A percentile compares a stretch with the other conserved stretches of the same genome.
Conservation (phyloP, 352 stramenopile species). For the Globisporangium camurandrum region DNA sequence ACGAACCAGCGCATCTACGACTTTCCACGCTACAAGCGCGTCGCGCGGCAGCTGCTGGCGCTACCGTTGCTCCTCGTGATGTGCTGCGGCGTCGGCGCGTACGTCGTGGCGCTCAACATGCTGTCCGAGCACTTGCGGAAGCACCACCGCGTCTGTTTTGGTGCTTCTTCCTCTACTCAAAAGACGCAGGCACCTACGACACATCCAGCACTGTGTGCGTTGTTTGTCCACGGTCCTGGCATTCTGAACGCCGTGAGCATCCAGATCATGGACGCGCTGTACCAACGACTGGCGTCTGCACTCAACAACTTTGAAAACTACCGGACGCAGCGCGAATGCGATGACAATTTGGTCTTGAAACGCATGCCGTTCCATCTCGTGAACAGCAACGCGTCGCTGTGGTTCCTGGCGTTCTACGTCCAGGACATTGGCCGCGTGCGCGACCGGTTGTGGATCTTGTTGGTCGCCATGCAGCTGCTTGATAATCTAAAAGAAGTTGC, state of each 20-base stretch:
- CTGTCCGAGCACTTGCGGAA: conserved; percentile 43
- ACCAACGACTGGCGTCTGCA: conserved; percentile 48
- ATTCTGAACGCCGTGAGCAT: conserved; percentile 64
- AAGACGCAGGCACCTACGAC: conserved; percentile 20
- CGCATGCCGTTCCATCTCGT: conserved; percentile 73
- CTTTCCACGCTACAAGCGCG: conserved; percentile 50
- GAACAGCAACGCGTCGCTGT: conserved; percentile 67
- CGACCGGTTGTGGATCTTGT: conserved; percentile 58
- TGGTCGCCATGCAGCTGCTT: conserved; percentile 53
- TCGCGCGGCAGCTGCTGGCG: conserved; percentile 38
- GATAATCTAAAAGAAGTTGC: conserved; percentile 70
- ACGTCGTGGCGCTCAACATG: conserved; percentile 49
- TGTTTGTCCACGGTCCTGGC: conserved; percentile 46
- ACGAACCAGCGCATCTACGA: conserved; percentile 35
- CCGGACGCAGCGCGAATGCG: conserved; percentile 49
- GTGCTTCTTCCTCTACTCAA: neutral
- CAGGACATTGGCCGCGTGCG: conserved; percentile 44
- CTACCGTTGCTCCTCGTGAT: conserved; percentile 47
- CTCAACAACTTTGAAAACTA: conserved; percentile 76
- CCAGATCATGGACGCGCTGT: conserved; percentile 52
- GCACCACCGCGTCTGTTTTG: conserved; percentile 27
- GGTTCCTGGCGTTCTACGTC: conserved; percentile 63
- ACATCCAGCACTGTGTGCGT: conserved; percentile 41
- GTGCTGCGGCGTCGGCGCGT: conserved; percentile 44
- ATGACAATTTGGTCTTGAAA: conserved; percentile 66